Percentiles rank a stretch among this genome's conserved stretches.
phyloP scores from a whole-genome alignment of 2,329 filamentous ascomycete species.

The Elsinoe fawcettii region DNA sequence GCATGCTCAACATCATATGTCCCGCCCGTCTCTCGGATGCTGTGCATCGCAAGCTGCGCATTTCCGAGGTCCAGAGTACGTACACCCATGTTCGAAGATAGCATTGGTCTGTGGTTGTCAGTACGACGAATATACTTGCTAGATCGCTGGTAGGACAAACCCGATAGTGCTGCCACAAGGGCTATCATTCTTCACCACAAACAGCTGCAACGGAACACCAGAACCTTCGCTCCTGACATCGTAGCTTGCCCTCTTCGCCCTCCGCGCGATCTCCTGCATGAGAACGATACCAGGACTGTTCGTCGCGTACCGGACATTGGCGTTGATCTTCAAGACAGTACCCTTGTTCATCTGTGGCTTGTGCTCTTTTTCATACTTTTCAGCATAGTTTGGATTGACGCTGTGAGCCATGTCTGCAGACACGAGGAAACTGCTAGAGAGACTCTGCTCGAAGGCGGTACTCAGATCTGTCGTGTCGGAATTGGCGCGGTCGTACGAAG shows the following conservation, averaged over 20 bases:
- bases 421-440: slow-evolving; percentile 84
- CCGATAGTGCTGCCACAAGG: slow-evolving; percentile 94
- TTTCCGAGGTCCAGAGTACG: slow-evolving; percentile 90
- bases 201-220: slow-evolving; percentile 83
- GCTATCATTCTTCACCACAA: slow-evolving; percentile 93
- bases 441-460: slow-evolving; percentile 88
- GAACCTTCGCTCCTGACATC: slow-evolving; percentile 43
- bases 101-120: slow-evolving; percentile 55
- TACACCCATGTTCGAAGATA: slow-evolving; percentile 76
- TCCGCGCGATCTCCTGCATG: slow-evolving; percentile 72
- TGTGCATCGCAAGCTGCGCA: slow-evolving; percentile 93
- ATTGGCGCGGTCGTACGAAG: slow-evolving; percentile 56
- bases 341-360: slow-evolving; percentile 94
- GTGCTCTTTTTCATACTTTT: slow-evolving; percentile 86
- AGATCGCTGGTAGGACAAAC: slow-evolving; percentile 3
- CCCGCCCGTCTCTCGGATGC: slow-evolving; percentile 87
- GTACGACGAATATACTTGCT: not conserved
- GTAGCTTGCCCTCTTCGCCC: slow-evolving; percentile 41
- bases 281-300: slow-evolving; percentile 93
- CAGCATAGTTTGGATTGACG: slow-evolving; percentile 88
- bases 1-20: slow-evolving; percentile 80
- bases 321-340: slow-evolving; percentile 95
- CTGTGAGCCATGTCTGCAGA: slow-evolving; percentile 97
- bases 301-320: slow-evolving; percentile 92
- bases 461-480: slow-evolving; percentile 41